phyloP scores from a whole-genome alignment of 2,329 filamentous ascomycete species.

The Parascedosporium putredinis region DNA sequence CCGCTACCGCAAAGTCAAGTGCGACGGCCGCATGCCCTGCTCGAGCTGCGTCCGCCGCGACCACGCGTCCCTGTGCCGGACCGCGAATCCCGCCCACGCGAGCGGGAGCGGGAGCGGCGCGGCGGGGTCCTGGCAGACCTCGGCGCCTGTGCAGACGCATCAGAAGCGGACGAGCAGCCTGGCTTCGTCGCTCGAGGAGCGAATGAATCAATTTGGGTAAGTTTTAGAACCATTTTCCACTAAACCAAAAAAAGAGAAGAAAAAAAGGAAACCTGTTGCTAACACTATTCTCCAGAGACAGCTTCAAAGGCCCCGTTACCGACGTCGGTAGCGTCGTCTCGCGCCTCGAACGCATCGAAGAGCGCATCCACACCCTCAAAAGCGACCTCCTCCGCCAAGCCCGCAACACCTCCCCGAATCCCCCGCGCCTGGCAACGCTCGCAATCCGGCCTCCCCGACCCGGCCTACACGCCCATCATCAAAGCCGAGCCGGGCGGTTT shows the following conservation, averaged over 20 bases:
- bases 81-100: background rate
- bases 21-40: constrained; percentile 4
- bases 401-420: background rate
- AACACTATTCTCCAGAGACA: no score
- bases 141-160: background rate
- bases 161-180: background rate
- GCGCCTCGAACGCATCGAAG: constrained; percentile 3
- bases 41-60: constrained; percentile 7
- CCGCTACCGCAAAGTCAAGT: constrained; percentile 5
- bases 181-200: background rate
- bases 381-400: constrained; percentile 1
- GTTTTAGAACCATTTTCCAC: background rate
- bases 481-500: no score
- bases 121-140: background rate
- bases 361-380: constrained; percentile 1
- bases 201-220: background rate
- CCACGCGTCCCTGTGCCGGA: background rate
- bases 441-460: no score
- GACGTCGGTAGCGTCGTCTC: background rate
- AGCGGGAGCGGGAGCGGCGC: no score
- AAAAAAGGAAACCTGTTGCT: no score
- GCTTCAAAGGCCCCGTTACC: background rate
- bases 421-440: no score
- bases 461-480: background rate
- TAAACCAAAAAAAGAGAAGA: no score